A percentile compares a stretch with the other conserved stretches of the same genome.
Conservation (phyloP, 202 grass and related monocot species). For the Sporobolus alterniflorus region DNA sequence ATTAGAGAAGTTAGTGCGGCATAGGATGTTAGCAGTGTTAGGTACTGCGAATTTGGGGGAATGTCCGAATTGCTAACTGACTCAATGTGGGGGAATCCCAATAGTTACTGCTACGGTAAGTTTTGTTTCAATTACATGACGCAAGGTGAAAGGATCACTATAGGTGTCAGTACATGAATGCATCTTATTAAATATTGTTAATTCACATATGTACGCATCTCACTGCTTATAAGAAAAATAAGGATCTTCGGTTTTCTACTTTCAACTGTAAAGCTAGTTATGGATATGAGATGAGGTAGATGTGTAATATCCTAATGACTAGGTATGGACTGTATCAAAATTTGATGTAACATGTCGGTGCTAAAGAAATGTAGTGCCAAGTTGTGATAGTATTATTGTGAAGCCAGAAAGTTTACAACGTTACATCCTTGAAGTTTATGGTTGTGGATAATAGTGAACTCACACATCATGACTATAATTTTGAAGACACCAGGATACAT, state of each 20-base stretch:
- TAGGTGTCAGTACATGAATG: background rate
- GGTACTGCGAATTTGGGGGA: background rate
- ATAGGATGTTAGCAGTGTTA: background rate
- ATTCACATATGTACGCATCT: background rate
- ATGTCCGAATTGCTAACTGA: background rate
- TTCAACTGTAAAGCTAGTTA: background rate
- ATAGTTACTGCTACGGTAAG: background rate
- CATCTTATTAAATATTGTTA: background rate
- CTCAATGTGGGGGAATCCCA: no score
- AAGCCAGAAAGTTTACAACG: background rate
- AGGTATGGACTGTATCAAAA: background rate
- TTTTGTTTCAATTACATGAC: background rate
- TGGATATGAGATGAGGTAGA: background rate
- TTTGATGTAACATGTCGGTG: background rate
- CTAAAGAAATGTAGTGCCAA: background rate
- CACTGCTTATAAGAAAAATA: background rate
- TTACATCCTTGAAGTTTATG: slow-evolving; percentile 8
- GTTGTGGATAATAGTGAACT: background rate
- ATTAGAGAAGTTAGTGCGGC: no score
- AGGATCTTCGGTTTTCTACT: background rate
- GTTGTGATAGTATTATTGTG: background rate
- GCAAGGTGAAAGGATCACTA: background rate
- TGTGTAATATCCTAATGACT: background rate
- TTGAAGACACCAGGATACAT: background rate
- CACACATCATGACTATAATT: background rate